Percentiles rank a stretch among this genome's conserved stretches.
Evolutionary conservation across 805 yeast genomes (phyloP).

Genomic region (Wickerhamomyces canadensis): DNA sequence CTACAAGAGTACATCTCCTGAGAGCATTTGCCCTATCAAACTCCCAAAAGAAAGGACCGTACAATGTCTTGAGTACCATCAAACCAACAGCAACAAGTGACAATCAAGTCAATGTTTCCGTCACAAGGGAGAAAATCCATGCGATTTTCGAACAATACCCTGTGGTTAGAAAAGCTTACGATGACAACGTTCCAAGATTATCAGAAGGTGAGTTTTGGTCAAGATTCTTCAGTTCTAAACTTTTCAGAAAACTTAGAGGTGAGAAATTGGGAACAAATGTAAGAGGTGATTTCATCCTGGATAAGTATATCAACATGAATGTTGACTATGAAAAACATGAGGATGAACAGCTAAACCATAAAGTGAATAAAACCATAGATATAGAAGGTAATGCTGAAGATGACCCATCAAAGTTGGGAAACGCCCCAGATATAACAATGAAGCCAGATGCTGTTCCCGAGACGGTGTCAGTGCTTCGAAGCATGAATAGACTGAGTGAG

Average conservation of each 20-base stretch:
- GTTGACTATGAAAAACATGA: conserved; percentile 48
- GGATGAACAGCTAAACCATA: conserved; percentile 35
- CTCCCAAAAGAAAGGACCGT: conserved; percentile 86
- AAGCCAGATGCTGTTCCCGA: conserved; percentile 52
- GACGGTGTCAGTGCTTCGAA: conserved; percentile 68
- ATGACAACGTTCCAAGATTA: conserved; percentile 84
- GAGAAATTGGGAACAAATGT: conserved; percentile 73
- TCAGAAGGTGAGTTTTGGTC: conserved; percentile 96
- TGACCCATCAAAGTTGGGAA: conserved; percentile 70
- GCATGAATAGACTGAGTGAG: conserved; percentile 84
- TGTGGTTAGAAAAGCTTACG: conserved; percentile 80
- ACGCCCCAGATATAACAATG: conserved; percentile 89
- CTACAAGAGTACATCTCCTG: conserved; percentile 68
- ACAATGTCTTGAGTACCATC: conserved; percentile 88
- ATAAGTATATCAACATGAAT: conserved; percentile 72
- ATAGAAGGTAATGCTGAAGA: conserved; percentile 77
- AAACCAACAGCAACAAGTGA: conserved; percentile 91
- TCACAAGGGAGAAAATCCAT: conserved; percentile 83
- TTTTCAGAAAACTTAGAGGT: conserved; percentile 84
- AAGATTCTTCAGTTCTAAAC: conserved; percentile 83
- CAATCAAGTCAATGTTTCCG: conserved; percentile 87
- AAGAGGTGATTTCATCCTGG: conserved; percentile 79
- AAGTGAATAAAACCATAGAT: conserved; percentile 69
- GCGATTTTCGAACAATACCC: conserved; percentile 93
- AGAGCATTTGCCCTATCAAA: conserved; percentile 82